phyloP scores from a whole-genome alignment of 805 yeast species.

The Ogataea pini region DNA sequence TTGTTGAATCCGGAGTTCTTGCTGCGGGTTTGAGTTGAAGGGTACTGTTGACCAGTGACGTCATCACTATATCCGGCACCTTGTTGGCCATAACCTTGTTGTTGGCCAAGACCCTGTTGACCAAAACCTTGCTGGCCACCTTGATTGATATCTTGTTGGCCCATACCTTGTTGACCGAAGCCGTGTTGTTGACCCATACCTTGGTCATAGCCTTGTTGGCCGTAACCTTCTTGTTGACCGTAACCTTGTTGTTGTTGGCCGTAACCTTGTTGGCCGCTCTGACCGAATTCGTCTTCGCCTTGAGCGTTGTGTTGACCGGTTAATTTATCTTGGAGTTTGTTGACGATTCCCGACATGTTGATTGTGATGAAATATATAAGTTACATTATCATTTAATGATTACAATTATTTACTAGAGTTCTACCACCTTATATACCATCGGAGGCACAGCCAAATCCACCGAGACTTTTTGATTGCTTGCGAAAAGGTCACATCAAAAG shows the following conservation, averaged over 20 bases:
- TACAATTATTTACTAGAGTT: too few relatives aligned
- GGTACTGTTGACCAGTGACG: conserved; percentile 6
- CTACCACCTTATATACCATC: background rate
- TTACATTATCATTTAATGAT: background rate
- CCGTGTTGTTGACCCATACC: conserved; percentile 1
- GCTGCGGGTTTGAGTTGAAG: conserved; percentile 2
- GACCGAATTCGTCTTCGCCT: background rate
- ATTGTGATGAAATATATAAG: background rate
- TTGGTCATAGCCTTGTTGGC: background rate
- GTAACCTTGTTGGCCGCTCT: background rate
- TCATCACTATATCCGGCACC: background rate
- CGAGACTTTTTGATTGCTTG: background rate
- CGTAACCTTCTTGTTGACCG: background rate
- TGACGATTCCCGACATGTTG: conserved; percentile 11
- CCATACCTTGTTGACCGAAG: background rate
- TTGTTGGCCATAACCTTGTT: conserved; percentile 7
- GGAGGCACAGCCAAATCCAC: too few relatives aligned
- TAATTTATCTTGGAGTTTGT: conserved; percentile 13
- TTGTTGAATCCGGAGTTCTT: conserved; percentile 7
- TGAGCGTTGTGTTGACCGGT: conserved; percentile 7
- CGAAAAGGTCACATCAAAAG: too few relatives aligned
- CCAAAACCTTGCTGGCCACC: background rate
- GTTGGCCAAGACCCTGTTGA: background rate
- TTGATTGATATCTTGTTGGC: background rate
- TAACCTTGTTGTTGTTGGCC: background rate